A percentile compares a stretch with the other conserved stretches of the same genome.
Evolutionary conservation across 176 grass and related monocot genomes (phyloP).

Genomic region (Aechmea fasciata): DNA sequence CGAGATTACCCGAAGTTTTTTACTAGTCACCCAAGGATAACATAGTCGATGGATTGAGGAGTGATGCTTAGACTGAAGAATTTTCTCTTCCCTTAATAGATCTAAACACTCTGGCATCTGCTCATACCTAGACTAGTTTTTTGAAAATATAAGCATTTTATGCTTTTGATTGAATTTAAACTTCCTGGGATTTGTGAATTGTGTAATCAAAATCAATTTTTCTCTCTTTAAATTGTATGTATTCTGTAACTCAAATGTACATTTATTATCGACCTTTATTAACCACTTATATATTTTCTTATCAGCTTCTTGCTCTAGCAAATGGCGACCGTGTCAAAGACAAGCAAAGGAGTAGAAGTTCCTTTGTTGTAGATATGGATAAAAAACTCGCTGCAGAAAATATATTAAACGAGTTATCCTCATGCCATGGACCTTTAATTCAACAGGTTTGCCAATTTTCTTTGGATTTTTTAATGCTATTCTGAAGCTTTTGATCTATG

Average conservation of each 20-base stretch:
- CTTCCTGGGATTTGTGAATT: no score
- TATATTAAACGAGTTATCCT: constrained; percentile 71
- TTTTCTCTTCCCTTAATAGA: no score
- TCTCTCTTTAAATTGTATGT: constrained; percentile 13
- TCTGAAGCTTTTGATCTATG: not conserved
- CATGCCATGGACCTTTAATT: constrained; percentile 81
- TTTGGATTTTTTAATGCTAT: not conserved
- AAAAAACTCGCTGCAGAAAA: constrained; percentile 95
- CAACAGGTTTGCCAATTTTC: constrained; percentile 43
- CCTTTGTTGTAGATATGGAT: constrained; percentile 93
- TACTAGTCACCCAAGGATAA: no score
- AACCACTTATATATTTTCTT: constrained; percentile 9
- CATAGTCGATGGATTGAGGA: no score
- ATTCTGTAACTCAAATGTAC: not conserved
- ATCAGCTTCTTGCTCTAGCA: constrained; percentile 79
- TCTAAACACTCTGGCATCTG: no score
- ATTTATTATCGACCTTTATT: not conserved
- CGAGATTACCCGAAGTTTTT: no score
- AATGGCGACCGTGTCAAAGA: constrained; percentile 98
- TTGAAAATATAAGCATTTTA: no score
- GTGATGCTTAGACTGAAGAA: no score
- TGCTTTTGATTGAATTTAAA: no score
- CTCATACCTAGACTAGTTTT: no score
- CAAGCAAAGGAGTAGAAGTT: constrained; percentile 83
- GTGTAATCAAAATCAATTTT: not conserved